These are phyloP conservation scores for Schwanniomyces etchellsii DNA, from an alignment of 1,139 yeast genomes.

Conservation along the genomic window DNA sequence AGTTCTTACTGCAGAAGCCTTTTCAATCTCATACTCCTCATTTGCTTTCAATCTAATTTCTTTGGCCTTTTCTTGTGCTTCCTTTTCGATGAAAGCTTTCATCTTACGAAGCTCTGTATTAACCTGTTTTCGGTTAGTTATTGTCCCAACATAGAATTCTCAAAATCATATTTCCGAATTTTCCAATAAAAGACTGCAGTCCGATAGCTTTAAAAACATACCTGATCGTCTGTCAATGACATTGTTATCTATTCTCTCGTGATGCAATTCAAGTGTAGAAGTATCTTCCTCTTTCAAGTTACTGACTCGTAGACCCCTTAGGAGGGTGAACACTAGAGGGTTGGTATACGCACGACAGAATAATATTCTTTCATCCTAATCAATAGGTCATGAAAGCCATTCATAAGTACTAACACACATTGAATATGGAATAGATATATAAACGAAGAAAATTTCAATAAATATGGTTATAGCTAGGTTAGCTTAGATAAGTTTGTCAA, in stretches of 20 bases:
- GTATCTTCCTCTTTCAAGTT: too few relatives aligned
- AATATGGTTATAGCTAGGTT: too few relatives aligned
- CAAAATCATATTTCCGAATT: not conserved
- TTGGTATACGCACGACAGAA: not conserved
- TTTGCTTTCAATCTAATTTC: conserved; percentile 94
- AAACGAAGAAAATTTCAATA: not conserved
- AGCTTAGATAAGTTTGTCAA: conserved; percentile 36
- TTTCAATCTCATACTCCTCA: conserved; percentile 97
- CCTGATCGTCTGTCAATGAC: conserved; percentile 46
- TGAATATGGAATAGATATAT: not conserved
- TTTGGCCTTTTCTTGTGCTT: conserved; percentile 97
- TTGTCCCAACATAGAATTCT: too few relatives aligned
- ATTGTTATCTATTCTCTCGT: conserved; percentile 13
- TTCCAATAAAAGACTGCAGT: not conserved
- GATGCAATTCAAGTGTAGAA: not conserved
- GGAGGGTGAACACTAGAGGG: conserved; percentile 1
- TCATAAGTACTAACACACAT: not conserved
- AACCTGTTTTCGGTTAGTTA: conserved; percentile 45
- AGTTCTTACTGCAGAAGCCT: conserved; percentile 87
- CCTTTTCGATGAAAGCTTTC: conserved; percentile 98
- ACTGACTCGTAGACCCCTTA: conserved; percentile 1
- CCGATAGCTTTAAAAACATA: conserved; percentile 18
- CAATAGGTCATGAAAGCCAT: not conserved
- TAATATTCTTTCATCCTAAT: too few relatives aligned
- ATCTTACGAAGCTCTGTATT: conserved; percentile 93